Evolutionary conservation across 2,329 filamentous ascomycete species (phyloP), one percentile per base, ranked within the genome.

Genomic region (Aureobasidium sp.): DNA sequence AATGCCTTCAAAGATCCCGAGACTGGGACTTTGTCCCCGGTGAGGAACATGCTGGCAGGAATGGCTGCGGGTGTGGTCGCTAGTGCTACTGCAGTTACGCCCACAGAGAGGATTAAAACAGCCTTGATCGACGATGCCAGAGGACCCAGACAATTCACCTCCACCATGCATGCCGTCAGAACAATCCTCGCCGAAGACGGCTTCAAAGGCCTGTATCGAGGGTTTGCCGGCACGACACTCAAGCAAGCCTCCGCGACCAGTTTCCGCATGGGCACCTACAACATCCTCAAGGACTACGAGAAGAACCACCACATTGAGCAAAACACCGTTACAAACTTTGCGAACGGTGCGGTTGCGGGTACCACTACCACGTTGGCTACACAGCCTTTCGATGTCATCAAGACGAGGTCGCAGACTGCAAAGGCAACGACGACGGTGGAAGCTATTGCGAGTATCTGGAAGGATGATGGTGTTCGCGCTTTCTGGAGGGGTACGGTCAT

Each of bases 401-500:
- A 87, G 74, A 87, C 84, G 2, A 74, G 82, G 47, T 79, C 80
- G 25, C 84, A 87, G 68, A 82, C 79, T 53, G 82, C 83, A 0
- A 74, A 77, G 23, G 84, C 81, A 4, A 80, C 81, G 2, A 81
- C 78, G 1, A 84, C 83, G 2, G 69, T 74, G 0, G 82, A 86
- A 63, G 84, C 84, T 0, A 74, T 84, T 3, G 74, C 71, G 54
- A 79, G 77, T 57, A 76, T 88, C 4, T 68, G 83, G 57, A 69
- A 72, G 0, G 83, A 86, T 64, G 79, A 81, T 63, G 85, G 85
- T 0, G 64, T 86, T 1, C 76, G 74, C 40, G 84, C 81, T 0
- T 83, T 87, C 63, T 88, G 85, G 85, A 82, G 80, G 61, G 85
- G 85, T 0, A 88, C 84, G 35, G 82, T 83, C 0, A 88, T 88